Evolutionary conservation across 495 filamentous ascomycete genomes (phyloP).

Genomic region (Penicillium silybi): DNA sequence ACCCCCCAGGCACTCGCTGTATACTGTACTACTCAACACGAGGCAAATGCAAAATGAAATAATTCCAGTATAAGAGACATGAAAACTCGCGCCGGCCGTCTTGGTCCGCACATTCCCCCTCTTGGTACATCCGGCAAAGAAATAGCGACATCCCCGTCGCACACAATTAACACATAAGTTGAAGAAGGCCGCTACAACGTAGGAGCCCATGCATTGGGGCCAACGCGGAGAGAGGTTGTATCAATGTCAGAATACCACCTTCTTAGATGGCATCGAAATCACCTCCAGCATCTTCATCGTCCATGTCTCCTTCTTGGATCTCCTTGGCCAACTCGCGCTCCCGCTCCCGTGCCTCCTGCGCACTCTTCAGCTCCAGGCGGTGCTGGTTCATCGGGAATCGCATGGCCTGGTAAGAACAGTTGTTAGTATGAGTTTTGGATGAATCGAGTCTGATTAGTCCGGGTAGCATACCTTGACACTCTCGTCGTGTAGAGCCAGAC

Average conservation of each 20-base stretch:
- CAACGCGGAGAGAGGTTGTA: constrained; percentile 13
- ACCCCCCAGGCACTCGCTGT: background rate
- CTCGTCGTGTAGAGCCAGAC: constrained; percentile 88
- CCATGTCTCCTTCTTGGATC: constrained; percentile 96
- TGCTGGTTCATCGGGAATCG: constrained; percentile 99
- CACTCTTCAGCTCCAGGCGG: constrained; percentile 94
- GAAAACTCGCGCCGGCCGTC: constrained; percentile 27
- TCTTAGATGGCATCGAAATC: constrained; percentile 93
- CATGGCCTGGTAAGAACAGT: constrained; percentile 66
- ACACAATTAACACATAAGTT: constrained; percentile 29
- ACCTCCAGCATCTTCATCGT: constrained; percentile 93
- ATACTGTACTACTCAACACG: background rate
- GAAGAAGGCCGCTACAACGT: constrained; percentile 22
- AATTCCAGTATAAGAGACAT: constrained; percentile 30
- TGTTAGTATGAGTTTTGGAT: constrained; percentile 7
- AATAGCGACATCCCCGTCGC: constrained; percentile 17
- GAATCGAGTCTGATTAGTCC: background rate
- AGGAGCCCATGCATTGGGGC: constrained; percentile 14
- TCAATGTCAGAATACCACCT: constrained; percentile 14
- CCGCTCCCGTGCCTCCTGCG: constrained; percentile 91
- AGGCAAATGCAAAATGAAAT: constrained; percentile 19
- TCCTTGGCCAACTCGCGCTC: constrained; percentile 97
- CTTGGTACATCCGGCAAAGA: constrained; percentile 29
- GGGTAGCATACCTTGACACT: constrained; percentile 78
- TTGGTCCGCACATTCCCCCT: constrained; percentile 27